These are phyloP conservation scores for Acer yangbiense DNA, from an alignment of 345 rosid genomes.

Conservation along the genomic window DNA sequence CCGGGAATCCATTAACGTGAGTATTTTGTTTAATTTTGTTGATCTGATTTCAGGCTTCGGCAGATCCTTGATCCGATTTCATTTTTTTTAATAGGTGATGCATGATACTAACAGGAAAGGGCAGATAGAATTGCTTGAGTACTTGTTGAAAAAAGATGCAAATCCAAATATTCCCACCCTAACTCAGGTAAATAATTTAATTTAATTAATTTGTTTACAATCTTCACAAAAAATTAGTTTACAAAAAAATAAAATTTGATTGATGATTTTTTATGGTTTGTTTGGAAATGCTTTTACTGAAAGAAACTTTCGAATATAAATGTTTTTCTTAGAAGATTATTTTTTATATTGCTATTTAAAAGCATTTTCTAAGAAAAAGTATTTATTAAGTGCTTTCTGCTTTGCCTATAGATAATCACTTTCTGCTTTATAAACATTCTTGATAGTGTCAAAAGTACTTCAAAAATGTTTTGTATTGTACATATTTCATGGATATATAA, in stretches of 20 bases:
- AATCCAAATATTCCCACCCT: constrained; percentile 37
- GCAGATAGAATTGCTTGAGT: constrained; percentile 50
- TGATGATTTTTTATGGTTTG: background rate
- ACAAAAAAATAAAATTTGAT: background rate
- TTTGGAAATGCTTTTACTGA: background rate
- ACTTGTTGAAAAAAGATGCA: constrained; percentile 49
- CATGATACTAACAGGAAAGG: constrained; percentile 47
- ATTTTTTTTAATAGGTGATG: constrained; percentile 39
- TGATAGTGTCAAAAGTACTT: too few relatives aligned
- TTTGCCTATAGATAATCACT: too few relatives aligned
- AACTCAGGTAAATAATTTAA: constrained; percentile 49
- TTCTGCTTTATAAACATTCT: too few relatives aligned
- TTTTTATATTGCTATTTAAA: too few relatives aligned
- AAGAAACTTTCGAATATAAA: background rate
- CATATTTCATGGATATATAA: too few relatives aligned
- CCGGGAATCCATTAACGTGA: constrained; percentile 57
- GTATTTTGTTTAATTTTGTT: constrained; percentile 5
- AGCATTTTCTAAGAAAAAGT: too few relatives aligned
- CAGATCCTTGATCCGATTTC: too few relatives aligned
- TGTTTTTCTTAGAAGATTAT: too few relatives aligned
- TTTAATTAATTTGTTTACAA: background rate
- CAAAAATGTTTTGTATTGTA: too few relatives aligned
- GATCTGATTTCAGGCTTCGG: background rate
- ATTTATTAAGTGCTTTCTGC: too few relatives aligned
- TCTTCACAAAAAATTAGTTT: background rate